Base-by-base conservation (phyloP, 1,284 basidiomycete species). In the Neonothopanus nambi region DNA sequence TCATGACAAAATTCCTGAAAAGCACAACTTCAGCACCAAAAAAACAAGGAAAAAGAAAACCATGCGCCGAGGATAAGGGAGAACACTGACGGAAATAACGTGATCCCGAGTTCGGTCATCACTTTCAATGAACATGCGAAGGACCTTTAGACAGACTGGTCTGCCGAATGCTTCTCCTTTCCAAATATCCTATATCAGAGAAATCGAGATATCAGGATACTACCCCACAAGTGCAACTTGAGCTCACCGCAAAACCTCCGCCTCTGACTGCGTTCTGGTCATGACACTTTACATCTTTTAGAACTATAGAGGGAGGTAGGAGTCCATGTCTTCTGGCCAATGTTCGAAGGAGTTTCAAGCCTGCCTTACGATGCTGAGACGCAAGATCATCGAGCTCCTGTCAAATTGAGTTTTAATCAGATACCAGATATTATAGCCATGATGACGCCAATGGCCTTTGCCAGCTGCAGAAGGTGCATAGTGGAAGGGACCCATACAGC, bases 1-100 rank as follows among this genome's bases (percentile, higher is more conserved):
- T 56, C 54, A 11, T 43, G 35, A 13, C 36, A 24, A 17, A 56
- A 52, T 21, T 51, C 20, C 54, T 55, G 53, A n/a, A 3, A 9
- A 18, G 23, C 5, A 13, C 21, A 42, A 7, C 3, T 15, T 18
- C 1, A 20, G 17, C 8, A n/a, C 35, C 12, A 21, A 18, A n/a
- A n/a, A n/a, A n/a, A n/a, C n/a, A n/a, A n/a, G n/a, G n/a, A n/a
- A n/a, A n/a, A n/a, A n/a, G n/a, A n/a, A n/a, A 15, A 23, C 11
- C 8, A 26, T 15, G 37, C 3, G n/a, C 3, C 21, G 17, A 39
- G 11, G 36, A 38, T 11, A 9, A 3, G 11, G 47, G 18, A 38
- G 20, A 41, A 23, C n/a, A 33, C 30, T 33, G 30, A 33, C 30
- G 30, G 4, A 33, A 4, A 33, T 33, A 13, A 33, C 13, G 30